Conservation (phyloP, 148 eudicot genomes). For the Cornus controversa region DNA sequence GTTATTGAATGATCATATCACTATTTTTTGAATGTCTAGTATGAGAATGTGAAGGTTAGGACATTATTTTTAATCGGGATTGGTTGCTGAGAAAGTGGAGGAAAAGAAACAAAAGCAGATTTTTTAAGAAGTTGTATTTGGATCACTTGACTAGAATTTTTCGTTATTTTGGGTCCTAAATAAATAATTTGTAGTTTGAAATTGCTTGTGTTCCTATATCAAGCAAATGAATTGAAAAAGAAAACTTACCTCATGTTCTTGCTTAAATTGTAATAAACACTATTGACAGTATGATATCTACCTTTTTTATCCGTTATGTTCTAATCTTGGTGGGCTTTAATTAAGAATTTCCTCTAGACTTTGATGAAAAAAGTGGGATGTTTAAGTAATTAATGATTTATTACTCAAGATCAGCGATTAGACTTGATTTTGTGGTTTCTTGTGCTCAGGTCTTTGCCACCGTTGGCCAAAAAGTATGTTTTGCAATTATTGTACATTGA, state of each 20-base stretch:
- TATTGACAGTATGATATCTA: background rate
- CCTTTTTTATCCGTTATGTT: background rate
- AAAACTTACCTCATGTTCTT: background rate
- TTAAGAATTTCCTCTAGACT: background rate
- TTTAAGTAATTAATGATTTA: background rate
- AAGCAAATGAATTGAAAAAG: background rate
- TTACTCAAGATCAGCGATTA: background rate
- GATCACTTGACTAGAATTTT: background rate
- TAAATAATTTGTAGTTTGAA: background rate
- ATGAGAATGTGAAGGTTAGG: background rate
- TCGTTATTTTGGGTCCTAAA: background rate
- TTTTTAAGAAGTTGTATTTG: background rate
- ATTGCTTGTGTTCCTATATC: background rate
- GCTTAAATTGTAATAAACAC: background rate
- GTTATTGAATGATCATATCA: background rate
- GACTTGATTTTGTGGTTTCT: background rate
- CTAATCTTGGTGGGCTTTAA: background rate
- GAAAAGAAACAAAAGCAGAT: too few relatives aligned
- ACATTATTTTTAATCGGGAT: background rate
- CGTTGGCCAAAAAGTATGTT: conserved; percentile 85
- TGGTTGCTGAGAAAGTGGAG: background rate
- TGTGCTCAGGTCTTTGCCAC: conserved; percentile 79
- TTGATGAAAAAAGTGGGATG: background rate
- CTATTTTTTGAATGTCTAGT: background rate
- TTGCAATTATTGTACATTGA: conserved; percentile 76